Conservation (phyloP, 108 stramenopile genomes). For the Cyclotella choctawhatcheeana region DNA sequence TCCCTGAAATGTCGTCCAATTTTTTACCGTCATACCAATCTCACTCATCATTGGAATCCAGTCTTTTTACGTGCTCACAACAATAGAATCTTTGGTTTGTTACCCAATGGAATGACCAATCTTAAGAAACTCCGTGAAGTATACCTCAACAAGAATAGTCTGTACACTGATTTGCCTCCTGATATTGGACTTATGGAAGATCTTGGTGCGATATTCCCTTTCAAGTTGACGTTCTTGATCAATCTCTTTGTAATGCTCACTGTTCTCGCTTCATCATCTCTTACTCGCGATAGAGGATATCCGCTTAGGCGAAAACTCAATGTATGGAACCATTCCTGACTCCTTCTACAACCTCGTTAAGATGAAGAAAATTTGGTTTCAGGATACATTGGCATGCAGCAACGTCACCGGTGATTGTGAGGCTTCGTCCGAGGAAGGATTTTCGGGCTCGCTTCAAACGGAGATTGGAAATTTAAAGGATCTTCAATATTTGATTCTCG, state of each 20-base stretch:
- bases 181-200: conserved; percentile 50
- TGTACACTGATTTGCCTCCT: conserved; percentile 45
- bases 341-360: conserved; percentile 8
- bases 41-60: too few species aligned
- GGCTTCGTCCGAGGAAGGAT: conserved; percentile 16
- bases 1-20: too few species aligned
- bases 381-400: too few species aligned
- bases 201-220: too few species aligned
- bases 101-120: conserved; percentile 48
- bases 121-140: conserved; percentile 41
- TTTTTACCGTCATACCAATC: too few species aligned
- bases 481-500: conserved; percentile 34
- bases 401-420: too few species aligned
- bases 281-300: too few species aligned
- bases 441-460: conserved; percentile 38
- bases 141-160: conserved; percentile 28
- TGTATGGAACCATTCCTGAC: conserved; percentile 10
- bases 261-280: too few species aligned
- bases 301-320: too few species aligned
- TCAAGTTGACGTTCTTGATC: background rate
- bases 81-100: conserved; percentile 43
- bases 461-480: conserved; percentile 30
- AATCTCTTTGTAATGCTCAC: background rate
- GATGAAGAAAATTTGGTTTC: conserved; percentile 25
- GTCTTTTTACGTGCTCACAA: conserved; percentile 34